Conservation (phyloP, 768 basidiomycete species). For the Tulasnella sp. region DNA sequence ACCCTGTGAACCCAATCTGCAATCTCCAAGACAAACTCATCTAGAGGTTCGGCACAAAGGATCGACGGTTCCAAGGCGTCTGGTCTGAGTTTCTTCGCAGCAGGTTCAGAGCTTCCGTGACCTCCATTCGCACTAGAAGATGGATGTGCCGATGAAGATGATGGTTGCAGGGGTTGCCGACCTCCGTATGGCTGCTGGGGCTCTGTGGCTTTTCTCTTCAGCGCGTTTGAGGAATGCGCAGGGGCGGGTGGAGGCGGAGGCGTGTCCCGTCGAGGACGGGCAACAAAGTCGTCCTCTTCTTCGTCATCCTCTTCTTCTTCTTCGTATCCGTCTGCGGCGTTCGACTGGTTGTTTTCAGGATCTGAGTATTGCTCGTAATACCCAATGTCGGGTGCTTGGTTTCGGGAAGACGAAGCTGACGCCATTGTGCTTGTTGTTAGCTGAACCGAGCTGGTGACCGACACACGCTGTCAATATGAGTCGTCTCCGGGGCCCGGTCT, state of each 20-base stretch:
- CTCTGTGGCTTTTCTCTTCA: slow-evolving; percentile 30
- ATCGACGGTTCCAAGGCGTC: slow-evolving; percentile 52
- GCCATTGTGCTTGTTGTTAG: not conserved
- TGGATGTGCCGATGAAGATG: slow-evolving; percentile 48
- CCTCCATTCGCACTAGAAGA: slow-evolving; percentile 10
- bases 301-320: slow-evolving; percentile 36
- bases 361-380: slow-evolving; percentile 31
- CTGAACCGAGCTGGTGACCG: too few relatives aligned
- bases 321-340: slow-evolving; percentile 8
- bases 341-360: slow-evolving; percentile 36
- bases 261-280: slow-evolving; percentile 28
- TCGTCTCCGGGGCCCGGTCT: too few relatives aligned
- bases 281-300: slow-evolving; percentile 32
- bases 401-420: slow-evolving; percentile 12
- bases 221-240: slow-evolving; percentile 37
- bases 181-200: slow-evolving; percentile 30
- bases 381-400: slow-evolving; percentile 9
- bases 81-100: slow-evolving; percentile 14
- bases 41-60: slow-evolving; percentile 82
- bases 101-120: not conserved
- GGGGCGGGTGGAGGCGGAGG: slow-evolving; percentile 38
- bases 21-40: slow-evolving; percentile 89
- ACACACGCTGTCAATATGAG: too few relatives aligned
- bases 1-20: slow-evolving; percentile 70
- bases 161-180: too few relatives aligned